A percentile compares a stretch with the other conserved stretches of the same genome.
Evolutionary conservation across 192 early-diverging fungal species (phyloP).

Genomic region (Podochytrium sp.): DNA sequence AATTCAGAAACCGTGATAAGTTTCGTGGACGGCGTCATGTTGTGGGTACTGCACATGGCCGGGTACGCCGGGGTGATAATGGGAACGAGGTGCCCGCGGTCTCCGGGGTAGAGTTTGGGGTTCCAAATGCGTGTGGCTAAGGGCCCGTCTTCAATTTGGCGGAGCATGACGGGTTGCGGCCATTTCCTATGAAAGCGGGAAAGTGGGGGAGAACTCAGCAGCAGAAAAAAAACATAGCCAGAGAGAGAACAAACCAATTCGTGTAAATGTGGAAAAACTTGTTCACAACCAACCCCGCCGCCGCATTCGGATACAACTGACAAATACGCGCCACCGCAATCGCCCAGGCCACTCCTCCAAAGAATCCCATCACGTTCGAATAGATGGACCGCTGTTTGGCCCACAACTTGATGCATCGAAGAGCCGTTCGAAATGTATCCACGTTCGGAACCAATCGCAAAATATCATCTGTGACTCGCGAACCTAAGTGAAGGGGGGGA

Average conservation of each 20-base stretch:
- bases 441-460: slow-evolving; percentile 92
- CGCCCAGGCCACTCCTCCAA: slow-evolving; percentile 99
- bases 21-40: slow-evolving; percentile 87
- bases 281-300: slow-evolving; percentile 81
- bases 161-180: slow-evolving; percentile 91
- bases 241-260: slow-evolving; percentile 65
- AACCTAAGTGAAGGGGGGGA: slow-evolving; percentile 63
- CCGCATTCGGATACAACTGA: slow-evolving; percentile 95
- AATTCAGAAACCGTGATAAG: slow-evolving; percentile 85
- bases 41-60: slow-evolving; percentile 97
- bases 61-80: slow-evolving; percentile 99
- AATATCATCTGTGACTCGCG: slow-evolving; percentile 96
- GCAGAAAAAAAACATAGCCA: neutral
- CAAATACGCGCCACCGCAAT: slow-evolving; percentile 94
- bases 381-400: slow-evolving; percentile 92
- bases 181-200: slow-evolving; percentile 59
- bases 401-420: slow-evolving; percentile 96
- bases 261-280: slow-evolving; percentile 88
- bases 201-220: no score
- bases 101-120: slow-evolving; percentile 80
- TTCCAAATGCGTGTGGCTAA: slow-evolving; percentile 91
- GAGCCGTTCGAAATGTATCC: slow-evolving; percentile 82
- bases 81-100: slow-evolving; percentile 89
- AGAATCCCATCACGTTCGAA: slow-evolving; percentile 96
- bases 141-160: slow-evolving; percentile 84